phyloP scores from a whole-genome alignment of 2,329 filamentous ascomycete species.

The Lomentospora prolificans region DNA sequence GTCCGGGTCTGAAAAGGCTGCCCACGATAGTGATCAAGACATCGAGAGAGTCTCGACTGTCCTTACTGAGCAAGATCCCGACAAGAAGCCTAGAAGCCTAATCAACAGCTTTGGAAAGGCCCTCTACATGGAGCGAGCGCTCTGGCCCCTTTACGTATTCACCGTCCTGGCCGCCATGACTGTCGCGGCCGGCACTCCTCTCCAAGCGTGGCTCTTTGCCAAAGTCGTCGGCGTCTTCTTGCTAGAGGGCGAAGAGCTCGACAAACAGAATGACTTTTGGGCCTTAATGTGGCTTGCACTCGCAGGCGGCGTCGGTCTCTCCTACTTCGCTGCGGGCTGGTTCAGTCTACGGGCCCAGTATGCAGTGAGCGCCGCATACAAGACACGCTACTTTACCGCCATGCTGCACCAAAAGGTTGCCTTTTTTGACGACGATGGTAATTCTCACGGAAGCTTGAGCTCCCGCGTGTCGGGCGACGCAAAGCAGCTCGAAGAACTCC shows the following conservation, averaged over 20 bases:
- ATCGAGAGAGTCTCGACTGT: conserved; percentile 36
- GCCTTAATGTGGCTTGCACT: conserved; percentile 55
- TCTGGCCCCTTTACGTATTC: conserved; percentile 40
- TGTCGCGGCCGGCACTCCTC: conserved; percentile 29
- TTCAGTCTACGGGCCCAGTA: conserved; percentile 35
- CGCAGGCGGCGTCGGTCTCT: conserved; percentile 39
- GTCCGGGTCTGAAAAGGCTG: conserved; percentile 17
- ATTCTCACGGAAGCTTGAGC: conserved; percentile 51
- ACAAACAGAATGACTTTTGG: conserved; percentile 39
- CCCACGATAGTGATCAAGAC: conserved; percentile 20
- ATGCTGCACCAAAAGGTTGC: conserved; percentile 49
- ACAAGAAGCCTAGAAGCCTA: conserved; percentile 29
- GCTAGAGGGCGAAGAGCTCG: conserved; percentile 20
- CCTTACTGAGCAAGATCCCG: conserved; percentile 25
- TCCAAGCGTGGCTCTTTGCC: conserved; percentile 47
- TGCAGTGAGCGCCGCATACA: conserved; percentile 42
- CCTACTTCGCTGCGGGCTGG: conserved; percentile 42
- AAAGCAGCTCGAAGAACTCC: conserved; percentile 50
- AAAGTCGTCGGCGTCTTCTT: conserved; percentile 42
- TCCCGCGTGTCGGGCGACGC: conserved; percentile 46
- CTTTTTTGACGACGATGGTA: conserved; percentile 51
- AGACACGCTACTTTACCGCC: conserved; percentile 50
- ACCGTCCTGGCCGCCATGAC: conserved; percentile 36
- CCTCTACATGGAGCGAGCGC: conserved; percentile 43
- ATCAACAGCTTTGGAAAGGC: conserved; percentile 45